Conservation (phyloP, 2,329 filamentous ascomycete genomes). For the Metarhizium album region DNA sequence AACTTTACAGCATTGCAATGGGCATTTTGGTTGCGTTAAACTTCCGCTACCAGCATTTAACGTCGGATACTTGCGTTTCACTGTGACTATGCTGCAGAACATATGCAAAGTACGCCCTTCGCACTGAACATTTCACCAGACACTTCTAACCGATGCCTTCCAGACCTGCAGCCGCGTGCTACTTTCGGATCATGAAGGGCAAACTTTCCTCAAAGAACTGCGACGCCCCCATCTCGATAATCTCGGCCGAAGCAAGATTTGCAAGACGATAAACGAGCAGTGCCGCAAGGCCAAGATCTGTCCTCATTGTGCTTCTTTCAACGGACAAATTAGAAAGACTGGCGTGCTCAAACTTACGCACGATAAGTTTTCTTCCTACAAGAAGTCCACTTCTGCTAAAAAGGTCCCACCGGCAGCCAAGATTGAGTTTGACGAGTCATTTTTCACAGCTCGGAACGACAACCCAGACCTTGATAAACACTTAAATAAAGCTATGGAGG, state of each 20-base stretch:
- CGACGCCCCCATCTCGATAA: constrained; percentile 77
- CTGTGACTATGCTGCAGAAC: constrained; percentile 81
- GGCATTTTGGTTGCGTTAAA: constrained; percentile 88
- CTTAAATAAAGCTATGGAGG: constrained; percentile 81
- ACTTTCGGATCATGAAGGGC: constrained; percentile 67
- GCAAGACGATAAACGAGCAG: constrained; percentile 78
- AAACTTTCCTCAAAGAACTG: constrained; percentile 65
- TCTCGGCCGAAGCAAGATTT: constrained; percentile 65
- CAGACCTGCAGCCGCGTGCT: constrained; percentile 40
- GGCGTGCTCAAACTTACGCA: constrained; percentile 85
- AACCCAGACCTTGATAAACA: constrained; percentile 83
- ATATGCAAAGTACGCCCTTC: constrained; percentile 62
- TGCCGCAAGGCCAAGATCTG: constrained; percentile 83
- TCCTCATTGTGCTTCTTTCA: constrained; percentile 67
- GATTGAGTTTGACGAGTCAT: constrained; percentile 72
- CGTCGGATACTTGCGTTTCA: constrained; percentile 88
- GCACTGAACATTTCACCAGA: neutral
- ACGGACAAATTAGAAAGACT: constrained; percentile 85
- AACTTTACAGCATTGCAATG: constrained; percentile 70
- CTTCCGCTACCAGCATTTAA: constrained; percentile 91
- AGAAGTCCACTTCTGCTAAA: constrained; percentile 73
- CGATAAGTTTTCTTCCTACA: constrained; percentile 81
- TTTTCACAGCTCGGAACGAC: constrained; percentile 63
- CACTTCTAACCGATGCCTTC: neutral
- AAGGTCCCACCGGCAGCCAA: constrained; percentile 77